Conservation (phyloP, 2,329 filamentous ascomycete genomes). For the Penicillium palitans region DNA sequence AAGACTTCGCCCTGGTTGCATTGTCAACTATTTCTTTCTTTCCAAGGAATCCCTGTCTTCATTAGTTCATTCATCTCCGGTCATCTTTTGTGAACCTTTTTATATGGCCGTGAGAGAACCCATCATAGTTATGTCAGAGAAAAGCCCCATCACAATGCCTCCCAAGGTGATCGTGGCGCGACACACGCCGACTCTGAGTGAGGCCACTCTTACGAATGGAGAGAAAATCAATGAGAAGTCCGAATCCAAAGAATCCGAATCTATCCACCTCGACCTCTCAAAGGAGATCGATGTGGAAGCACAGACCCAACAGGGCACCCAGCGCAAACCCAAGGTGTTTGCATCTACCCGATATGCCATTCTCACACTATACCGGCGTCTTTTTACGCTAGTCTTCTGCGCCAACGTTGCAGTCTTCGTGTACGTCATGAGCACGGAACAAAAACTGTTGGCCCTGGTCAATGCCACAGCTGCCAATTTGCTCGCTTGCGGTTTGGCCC, state of each 20-base stretch:
- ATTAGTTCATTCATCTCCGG: constrained; percentile 8
- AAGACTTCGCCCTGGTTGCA: constrained; percentile 15
- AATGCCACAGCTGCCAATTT: constrained; percentile 51
- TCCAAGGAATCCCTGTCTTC: background rate
- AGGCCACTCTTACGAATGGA: constrained; percentile 23
- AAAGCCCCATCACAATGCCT: constrained; percentile 15
- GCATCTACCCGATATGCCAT: constrained; percentile 39
- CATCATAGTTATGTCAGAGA: constrained; percentile 22
- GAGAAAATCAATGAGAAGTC: constrained; percentile 20
- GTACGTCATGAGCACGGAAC: constrained; percentile 36
- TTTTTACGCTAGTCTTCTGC: constrained; percentile 45
- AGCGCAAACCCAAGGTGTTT: constrained; percentile 27
- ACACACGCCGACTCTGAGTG: constrained; percentile 15
- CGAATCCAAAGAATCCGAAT: constrained; percentile 13
- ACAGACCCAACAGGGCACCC: constrained; percentile 28
- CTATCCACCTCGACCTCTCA: background rate
- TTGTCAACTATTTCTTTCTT: constrained; percentile 17
- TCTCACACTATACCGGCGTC: constrained; percentile 45
- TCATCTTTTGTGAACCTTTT: constrained; percentile 22
- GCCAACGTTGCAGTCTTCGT: constrained; percentile 43
- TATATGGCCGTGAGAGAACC: constrained; percentile 1
- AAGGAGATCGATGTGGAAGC: constrained; percentile 31
- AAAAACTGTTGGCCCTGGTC: constrained; percentile 40
- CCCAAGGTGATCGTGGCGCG: constrained; percentile 2
- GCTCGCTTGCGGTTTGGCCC: constrained; percentile 49